Evolutionary conservation across 2,329 filamentous ascomycete genomes (phyloP).

Genomic region (Pyricularia sp.): DNA sequence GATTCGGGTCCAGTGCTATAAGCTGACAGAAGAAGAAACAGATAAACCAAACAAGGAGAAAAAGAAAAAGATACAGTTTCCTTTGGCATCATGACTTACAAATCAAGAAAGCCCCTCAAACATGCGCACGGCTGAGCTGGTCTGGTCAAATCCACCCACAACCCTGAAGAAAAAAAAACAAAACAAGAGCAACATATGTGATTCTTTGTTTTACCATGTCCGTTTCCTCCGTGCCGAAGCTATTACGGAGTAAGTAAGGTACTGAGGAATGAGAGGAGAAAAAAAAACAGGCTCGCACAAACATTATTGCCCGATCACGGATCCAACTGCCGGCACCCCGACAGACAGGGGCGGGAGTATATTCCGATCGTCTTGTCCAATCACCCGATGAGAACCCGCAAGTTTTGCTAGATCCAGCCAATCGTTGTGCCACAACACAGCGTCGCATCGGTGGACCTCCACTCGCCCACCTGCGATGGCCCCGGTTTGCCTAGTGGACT

Average conservation of each 20-base stretch:
- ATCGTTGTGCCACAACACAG: background rate
- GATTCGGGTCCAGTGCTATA: background rate
- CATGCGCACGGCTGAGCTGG: background rate
- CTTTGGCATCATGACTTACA: background rate
- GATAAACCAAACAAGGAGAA: background rate
- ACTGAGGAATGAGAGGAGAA: background rate
- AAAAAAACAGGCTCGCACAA: background rate
- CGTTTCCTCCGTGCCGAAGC: background rate
- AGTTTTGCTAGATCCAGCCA: background rate
- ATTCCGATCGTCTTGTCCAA: conserved; percentile 1
- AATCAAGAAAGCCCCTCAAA: background rate
- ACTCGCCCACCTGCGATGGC: background rate
- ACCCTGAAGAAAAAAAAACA: background rate
- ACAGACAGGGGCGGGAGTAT: background rate
- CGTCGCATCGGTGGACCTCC: background rate
- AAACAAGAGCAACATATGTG: background rate
- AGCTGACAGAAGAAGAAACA: background rate
- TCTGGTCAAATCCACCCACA: background rate
- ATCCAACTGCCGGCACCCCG: background rate
- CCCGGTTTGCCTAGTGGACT: background rate
- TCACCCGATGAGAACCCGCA: background rate
- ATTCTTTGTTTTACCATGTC: background rate
- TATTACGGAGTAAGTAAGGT: background rate
- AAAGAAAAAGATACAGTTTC: background rate
- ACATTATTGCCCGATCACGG: background rate